phyloP scores from a whole-genome alignment of 805 yeast genomes.

The Yamadazyma insecticola region DNA sequence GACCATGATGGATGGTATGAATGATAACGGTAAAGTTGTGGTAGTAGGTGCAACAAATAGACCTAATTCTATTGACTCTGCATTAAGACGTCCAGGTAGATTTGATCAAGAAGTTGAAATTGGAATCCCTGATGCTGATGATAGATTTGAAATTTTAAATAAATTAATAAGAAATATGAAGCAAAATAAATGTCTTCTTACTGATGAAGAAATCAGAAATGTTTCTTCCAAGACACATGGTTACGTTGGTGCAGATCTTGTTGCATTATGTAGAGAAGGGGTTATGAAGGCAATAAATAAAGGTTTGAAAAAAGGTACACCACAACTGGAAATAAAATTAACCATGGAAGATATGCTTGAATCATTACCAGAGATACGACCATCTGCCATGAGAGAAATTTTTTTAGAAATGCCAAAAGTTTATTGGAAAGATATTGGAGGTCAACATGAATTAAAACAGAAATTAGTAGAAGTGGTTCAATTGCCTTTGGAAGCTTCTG shows the following conservation, averaged over 20 bases:
- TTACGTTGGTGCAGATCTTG: constrained; percentile 93
- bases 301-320: constrained; percentile 33
- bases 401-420: constrained; percentile 93
- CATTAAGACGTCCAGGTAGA: constrained; percentile 80
- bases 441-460: constrained; percentile 78
- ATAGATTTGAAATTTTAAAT: constrained; percentile 66
- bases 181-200: constrained; percentile 40
- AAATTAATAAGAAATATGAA: constrained; percentile 58
- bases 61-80: constrained; percentile 65
- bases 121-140: constrained; percentile 85
- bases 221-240: constrained; percentile 87
- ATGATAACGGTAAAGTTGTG: constrained; percentile 59
- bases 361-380: constrained; percentile 78
- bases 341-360: constrained; percentile 54
- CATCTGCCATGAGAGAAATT: constrained; percentile 96
- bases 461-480: constrained; percentile 88
- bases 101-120: constrained; percentile 87
- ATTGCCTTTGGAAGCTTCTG: constrained; percentile 80
- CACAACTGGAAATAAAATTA: constrained; percentile 41
- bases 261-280: constrained; percentile 83
- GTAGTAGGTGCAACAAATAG: constrained; percentile 73
- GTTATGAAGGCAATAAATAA: constrained; percentile 78
- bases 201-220: constrained; percentile 49
- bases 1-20: constrained; percentile 77
- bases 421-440: constrained; percentile 93